Base-by-base conservation (phyloP, 768 basidiomycete genomes). In the Lyophyllum semitale region DNA sequence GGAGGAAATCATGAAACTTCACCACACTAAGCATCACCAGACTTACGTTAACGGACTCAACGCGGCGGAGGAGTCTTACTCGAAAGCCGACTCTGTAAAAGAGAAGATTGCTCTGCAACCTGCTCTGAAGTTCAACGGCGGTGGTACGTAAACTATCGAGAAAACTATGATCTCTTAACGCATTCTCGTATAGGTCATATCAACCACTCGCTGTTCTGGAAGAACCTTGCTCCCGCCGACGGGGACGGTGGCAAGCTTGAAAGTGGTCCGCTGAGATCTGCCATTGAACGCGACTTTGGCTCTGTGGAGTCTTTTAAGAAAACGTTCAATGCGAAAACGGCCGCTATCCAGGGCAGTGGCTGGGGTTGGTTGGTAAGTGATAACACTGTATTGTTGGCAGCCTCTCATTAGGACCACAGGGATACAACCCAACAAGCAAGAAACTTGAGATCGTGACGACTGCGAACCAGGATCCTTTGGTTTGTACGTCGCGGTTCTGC, bases 151-250 rank as follows among this genome's bases (percentile, higher is more conserved):
- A 30, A 18, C 13, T n/a, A 30, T 18, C 40, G 32, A 6, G 4
- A 20, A 48, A 22, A 27, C 7, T 22, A 1, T 27, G 25, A 11
- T 12, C 43, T 47, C 15, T 1, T 33, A 33, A 22, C 12, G 13
- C 48, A 35, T 20, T 42, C 32, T 23, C 9, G 2, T 4, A 13
- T 53, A 89, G 91, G 93, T 3, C 94, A 95, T 67, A 93, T 95
- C 69, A 97, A 97, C 73, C 95, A 96, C 73, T 85, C 94, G 13
- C 78, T 98, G 30, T 99, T 99, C 81, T 99, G 97, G 97, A 92
- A 88, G 73, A 98, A 96, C 74, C 84, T 99, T 60, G 89, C 94
- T 0, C 97, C 97, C 3, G 71, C 73, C 22, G 73, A 72, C 47
- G 69, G 69, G 38, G 82, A 80, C 8, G 91, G 89, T 37, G 91